Conservation (phyloP, 441 rosid genomes). For the Gossypium schwendimanii region DNA sequence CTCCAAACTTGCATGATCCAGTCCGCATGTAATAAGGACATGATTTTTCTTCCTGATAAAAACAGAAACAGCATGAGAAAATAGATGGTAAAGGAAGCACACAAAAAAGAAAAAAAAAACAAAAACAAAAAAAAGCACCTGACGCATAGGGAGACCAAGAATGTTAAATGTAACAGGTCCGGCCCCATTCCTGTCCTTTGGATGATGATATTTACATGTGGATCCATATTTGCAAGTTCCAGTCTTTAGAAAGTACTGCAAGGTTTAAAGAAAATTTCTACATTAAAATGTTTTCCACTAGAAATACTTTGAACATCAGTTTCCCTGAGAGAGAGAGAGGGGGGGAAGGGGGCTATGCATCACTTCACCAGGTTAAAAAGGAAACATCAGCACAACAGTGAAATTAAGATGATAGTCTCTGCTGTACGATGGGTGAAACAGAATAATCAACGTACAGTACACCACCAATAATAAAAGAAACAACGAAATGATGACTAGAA, state of each 20-base stretch:
- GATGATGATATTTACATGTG: conserved; percentile 81
- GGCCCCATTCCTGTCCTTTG: conserved; percentile 81
- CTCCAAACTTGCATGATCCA: conserved; percentile 71
- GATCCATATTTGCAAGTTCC: conserved; percentile 80
- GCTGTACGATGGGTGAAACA: neutral
- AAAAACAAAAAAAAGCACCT: conserved; percentile 29
- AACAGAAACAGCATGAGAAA: neutral
- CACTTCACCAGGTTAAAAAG: neutral
- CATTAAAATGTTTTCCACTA: neutral
- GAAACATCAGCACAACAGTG: neutral
- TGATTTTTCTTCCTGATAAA: conserved; percentile 56
- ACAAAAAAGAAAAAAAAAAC: neutral
- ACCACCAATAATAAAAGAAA: neutral
- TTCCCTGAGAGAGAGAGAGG: neutral
- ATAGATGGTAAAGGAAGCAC: neutral
- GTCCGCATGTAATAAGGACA: conserved; percentile 68
- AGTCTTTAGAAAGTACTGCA: conserved; percentile 73
- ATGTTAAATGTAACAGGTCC: conserved; percentile 58
- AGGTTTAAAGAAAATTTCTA: neutral
- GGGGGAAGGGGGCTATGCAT: neutral
- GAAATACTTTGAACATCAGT: neutral
- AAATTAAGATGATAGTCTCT: neutral
- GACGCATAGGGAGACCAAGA: conserved; percentile 73
- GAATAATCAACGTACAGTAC: neutral
- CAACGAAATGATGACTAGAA: neutral